Percentiles rank a stretch among this genome's conserved stretches.
Evolutionary conservation across 768 basidiomycete species (phyloP).

Genomic region (Xanthoconium purpureum): DNA sequence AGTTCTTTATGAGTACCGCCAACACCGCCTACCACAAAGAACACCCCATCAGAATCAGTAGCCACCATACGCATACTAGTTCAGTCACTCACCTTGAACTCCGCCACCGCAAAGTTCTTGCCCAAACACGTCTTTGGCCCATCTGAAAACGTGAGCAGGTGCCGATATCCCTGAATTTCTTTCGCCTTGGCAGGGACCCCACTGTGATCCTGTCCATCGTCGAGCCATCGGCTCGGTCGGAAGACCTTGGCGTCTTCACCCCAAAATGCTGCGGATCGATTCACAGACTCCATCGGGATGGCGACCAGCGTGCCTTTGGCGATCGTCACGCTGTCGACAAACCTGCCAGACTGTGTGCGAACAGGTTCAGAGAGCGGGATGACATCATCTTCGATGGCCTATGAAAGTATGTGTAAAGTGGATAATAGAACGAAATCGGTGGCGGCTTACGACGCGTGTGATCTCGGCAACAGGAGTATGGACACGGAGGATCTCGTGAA

Average conservation of each 20-base stretch:
- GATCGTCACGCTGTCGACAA: slow-evolving; percentile 39
- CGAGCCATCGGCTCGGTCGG: slow-evolving; percentile 62
- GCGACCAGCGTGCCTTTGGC: slow-evolving; percentile 45
- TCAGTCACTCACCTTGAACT: slow-evolving; percentile 31
- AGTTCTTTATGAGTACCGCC: slow-evolving; percentile 40
- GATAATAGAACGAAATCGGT: no score
- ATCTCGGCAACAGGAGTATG: slow-evolving; percentile 38
- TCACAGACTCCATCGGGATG: slow-evolving; percentile 45
- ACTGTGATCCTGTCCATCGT: slow-evolving; percentile 11
- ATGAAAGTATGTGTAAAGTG: not conserved
- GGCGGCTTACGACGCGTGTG: slow-evolving; percentile 8
- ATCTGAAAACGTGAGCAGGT: slow-evolving; percentile 49
- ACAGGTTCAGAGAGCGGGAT: slow-evolving; percentile 53
- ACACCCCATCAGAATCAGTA: not conserved
- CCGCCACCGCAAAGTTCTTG: slow-evolving; percentile 42
- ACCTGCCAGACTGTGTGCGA: slow-evolving; percentile 37
- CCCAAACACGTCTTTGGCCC: slow-evolving; percentile 50
- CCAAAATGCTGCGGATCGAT: slow-evolving; percentile 54
- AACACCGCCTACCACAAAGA: slow-evolving; percentile 35
- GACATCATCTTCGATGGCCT: slow-evolving; percentile 52
- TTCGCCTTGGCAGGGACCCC: slow-evolving; percentile 29
- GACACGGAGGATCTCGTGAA: slow-evolving; percentile 42
- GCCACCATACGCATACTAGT: no score
- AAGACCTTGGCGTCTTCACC: slow-evolving; percentile 57
- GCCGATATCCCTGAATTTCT: slow-evolving; percentile 45